A percentile compares a stretch with the other conserved stretches of the same genome.
Evolutionary conservation across 345 rosid species (phyloP).

Genomic region (Mallotus nudiflorus): DNA sequence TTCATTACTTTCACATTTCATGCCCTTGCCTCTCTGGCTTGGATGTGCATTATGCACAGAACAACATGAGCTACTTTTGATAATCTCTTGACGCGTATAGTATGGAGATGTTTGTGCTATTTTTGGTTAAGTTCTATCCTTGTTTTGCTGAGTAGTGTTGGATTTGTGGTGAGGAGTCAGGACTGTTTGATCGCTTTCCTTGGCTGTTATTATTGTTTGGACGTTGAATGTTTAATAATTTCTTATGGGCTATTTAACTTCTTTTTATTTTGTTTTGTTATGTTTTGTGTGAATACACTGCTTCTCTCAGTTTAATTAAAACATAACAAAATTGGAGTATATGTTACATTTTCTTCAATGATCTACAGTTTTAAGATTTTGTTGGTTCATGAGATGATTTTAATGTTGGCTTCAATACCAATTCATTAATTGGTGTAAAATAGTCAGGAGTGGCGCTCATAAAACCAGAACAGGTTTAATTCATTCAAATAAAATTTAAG

Average conservation of each 20-base stretch:
- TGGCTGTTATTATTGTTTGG: not conserved
- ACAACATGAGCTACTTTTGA: not conserved
- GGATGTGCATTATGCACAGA: not conserved
- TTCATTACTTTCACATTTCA: not conserved
- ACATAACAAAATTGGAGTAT: too few relatives aligned
- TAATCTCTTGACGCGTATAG: not conserved
- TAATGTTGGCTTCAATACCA: not conserved
- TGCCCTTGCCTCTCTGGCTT: not conserved
- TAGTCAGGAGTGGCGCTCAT: not conserved
- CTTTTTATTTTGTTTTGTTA: too few relatives aligned
- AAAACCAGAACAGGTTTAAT: not conserved
- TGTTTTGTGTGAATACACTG: not conserved
- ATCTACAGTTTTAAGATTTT: not conserved
- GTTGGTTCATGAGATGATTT: slow-evolving; percentile 7
- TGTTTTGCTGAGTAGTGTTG: not conserved
- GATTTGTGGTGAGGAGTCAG: not conserved
- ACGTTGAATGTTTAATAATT: not conserved
- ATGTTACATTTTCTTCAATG: not conserved
- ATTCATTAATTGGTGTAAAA: not conserved
- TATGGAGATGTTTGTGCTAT: not conserved
- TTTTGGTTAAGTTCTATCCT: not conserved
- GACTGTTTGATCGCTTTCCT: not conserved
- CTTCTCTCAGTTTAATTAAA: not conserved
- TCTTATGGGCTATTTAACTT: too few relatives aligned
- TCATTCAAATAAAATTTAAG: not conserved